Evolutionary conservation across 1,139 yeast species (phyloP).

Genomic region (Pneumocystis carinii): DNA sequence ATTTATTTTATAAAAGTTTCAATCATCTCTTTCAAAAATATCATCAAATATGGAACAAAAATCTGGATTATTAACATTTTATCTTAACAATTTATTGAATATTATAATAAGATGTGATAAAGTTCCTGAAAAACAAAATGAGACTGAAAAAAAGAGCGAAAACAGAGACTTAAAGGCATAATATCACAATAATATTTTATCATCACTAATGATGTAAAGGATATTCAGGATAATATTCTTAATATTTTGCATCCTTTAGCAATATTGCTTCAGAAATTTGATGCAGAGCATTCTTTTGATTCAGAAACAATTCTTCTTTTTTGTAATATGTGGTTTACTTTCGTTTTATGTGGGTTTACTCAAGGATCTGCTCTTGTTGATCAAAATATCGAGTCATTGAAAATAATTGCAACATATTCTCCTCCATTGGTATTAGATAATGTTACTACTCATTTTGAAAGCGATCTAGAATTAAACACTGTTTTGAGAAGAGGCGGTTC

Average conservation of each 20-base stretch:
- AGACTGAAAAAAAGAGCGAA: slow-evolving; percentile 49
- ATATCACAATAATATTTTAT: slow-evolving; percentile 69
- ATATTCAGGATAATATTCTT: slow-evolving; percentile 62
- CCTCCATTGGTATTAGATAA: slow-evolving; percentile 87
- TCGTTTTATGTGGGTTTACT: slow-evolving; percentile 81
- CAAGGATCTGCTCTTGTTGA: slow-evolving; percentile 42
- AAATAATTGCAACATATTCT: slow-evolving; percentile 66
- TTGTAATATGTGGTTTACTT: slow-evolving; percentile 85
- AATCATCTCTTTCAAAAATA: background rate
- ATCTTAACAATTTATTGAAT: background rate
- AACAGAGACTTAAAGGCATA: slow-evolving; percentile 74
- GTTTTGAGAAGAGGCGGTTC: slow-evolving; percentile 78
- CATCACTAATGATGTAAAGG: slow-evolving; percentile 35
- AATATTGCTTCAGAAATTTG: slow-evolving; percentile 46
- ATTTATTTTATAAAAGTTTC: slow-evolving; percentile 28
- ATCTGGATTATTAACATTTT: background rate
- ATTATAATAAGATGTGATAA: background rate
- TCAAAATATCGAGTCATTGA: slow-evolving; percentile 35
- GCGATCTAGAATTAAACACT: slow-evolving; percentile 81
- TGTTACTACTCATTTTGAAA: slow-evolving; percentile 76
- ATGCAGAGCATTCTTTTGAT: slow-evolving; percentile 32
- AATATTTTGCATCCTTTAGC: slow-evolving; percentile 62
- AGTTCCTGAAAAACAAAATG: slow-evolving; percentile 34
- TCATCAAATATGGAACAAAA: background rate
- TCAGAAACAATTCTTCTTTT: slow-evolving; percentile 31